Base-by-base conservation (phyloP, 441 rosid species). In the Adansonia rubrostipa region DNA sequence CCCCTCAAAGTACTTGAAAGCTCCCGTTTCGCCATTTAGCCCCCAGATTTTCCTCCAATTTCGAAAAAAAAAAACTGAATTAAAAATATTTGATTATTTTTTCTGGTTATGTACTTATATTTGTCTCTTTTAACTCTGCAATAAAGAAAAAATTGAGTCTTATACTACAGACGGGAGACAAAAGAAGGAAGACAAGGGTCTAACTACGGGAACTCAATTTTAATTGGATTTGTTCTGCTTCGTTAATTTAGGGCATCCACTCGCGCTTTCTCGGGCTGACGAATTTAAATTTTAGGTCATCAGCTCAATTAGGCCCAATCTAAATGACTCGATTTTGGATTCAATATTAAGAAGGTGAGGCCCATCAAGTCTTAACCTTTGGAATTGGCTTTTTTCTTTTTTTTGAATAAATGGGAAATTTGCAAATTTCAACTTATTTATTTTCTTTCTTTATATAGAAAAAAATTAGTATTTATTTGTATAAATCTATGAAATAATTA, bases 1-100 rank as follows among this genome's bases (percentile, higher is more conserved):
- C 88, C 93, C 90, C 75, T 91, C 84, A 96, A 85, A 65, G 98
- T 96, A 82, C 84, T 89, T 73, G 98, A 94, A 19, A 96, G 86
- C 88, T 93, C 99, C 48, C 96, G 90, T 82, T 92, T 94, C 71
- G 93, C 93, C 98, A 93, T 96, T 76, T 69, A 47, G 20, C 73
- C 17, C 0, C 58, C 44, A 14, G 14, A 45, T 6, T 50, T 62
- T 62, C 71, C 71, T 63, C 17, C 68, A 5, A 40, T 15, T 0
- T 28, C 40, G 4, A 24, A 28, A 28, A 51, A 50, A 7, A 11
- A 24, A 6, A 60, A 14, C 15, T 2, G 45, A 24, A 71, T 15
- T 14, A 71, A 7, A 15, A 24, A 11, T 24, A 69, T 22, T 0
- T 14, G 57, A 70, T 11, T 3, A 15, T 8, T 22, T 28, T 8